These are phyloP conservation scores for Lichtheimia hyalospora DNA, from an alignment of 371 early-diverging fungal genomes.

Conservation along the genomic window DNA sequence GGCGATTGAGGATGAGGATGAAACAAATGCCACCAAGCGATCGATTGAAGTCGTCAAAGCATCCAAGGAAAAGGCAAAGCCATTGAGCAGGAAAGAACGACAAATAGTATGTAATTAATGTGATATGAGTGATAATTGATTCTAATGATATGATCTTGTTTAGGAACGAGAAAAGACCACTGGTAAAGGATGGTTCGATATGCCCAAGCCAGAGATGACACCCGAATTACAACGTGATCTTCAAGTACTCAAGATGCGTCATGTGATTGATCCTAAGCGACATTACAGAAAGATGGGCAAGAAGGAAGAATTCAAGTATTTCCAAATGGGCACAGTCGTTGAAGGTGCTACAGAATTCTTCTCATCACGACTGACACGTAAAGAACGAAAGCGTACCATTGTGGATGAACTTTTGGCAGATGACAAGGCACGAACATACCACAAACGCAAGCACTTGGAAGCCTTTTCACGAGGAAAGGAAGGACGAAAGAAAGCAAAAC, in stretches of 20 bases:
- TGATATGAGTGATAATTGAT: neutral
- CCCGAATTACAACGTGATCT: constrained; percentile 87
- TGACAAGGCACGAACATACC: constrained; percentile 68
- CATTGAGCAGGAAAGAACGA: constrained; percentile 27
- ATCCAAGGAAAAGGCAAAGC: constrained; percentile 12
- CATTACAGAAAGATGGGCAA: constrained; percentile 86
- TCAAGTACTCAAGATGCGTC: constrained; percentile 81
- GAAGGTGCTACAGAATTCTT: constrained; percentile 90
- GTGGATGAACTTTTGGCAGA: constrained; percentile 89
- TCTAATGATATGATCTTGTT: neutral
- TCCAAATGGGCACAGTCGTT: constrained; percentile 92
- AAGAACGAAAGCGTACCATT: constrained; percentile 82
- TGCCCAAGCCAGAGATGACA: constrained; percentile 86
- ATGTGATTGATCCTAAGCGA: constrained; percentile 90
- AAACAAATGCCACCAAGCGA: constrained; percentile 6
- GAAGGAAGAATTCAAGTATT: constrained; percentile 77
- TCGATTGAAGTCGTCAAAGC: constrained; percentile 4
- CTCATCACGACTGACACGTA: constrained; percentile 77
- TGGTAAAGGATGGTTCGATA: constrained; percentile 90
- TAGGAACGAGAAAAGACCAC: constrained; percentile 66
- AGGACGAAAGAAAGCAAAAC: constrained; percentile 63
- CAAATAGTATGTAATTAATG: constrained; percentile 32
- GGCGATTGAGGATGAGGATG: constrained; percentile 22
- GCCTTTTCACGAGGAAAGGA: constrained; percentile 69
- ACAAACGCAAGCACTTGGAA: constrained; percentile 83